phyloP scores from a whole-genome alignment of 1,139 yeast species.

The Nakaseomyces uthaithaninus region DNA sequence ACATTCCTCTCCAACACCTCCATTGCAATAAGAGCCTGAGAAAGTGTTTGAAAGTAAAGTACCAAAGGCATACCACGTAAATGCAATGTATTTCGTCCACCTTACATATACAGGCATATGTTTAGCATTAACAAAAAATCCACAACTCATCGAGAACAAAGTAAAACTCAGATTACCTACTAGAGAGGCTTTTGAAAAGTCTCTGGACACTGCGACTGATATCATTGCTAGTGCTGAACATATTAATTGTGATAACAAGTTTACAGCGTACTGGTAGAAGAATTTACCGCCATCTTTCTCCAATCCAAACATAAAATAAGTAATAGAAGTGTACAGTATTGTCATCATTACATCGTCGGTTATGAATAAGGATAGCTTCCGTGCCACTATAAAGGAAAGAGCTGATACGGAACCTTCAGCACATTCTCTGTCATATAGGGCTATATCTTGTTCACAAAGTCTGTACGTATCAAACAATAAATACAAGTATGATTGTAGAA shows the following conservation, averaged over 20 bases:
- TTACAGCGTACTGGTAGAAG: conserved; percentile 54
- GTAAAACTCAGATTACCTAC: conserved; percentile 59
- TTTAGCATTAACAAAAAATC: conserved; percentile 66
- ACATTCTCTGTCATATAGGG: conserved; percentile 64
- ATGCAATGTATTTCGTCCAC: conserved; percentile 72
- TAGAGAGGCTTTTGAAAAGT: conserved; percentile 58
- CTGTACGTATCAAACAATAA: conserved; percentile 68
- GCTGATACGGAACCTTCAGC: conserved; percentile 54
- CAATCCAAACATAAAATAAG: conserved; percentile 76
- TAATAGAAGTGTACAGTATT: conserved; percentile 47
- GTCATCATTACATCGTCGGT: conserved; percentile 66
- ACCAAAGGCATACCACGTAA: conserved; percentile 74
- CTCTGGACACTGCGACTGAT: conserved; percentile 50
- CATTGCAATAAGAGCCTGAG: conserved; percentile 51
- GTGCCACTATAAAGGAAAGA: conserved; percentile 54
- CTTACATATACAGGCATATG: conserved; percentile 79
- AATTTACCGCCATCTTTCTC: conserved; percentile 44
- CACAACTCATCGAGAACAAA: conserved; percentile 70
- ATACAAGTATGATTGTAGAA: conserved; percentile 62
- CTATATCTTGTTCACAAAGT: conserved; percentile 59
- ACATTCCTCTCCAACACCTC: conserved; percentile 38
- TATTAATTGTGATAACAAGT: conserved; percentile 43
- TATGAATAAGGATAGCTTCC: conserved; percentile 58
- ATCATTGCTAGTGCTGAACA: conserved; percentile 27
- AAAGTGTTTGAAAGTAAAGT: conserved; percentile 60